Evolutionary conservation across 805 yeast species (phyloP).

Genomic region (Monosporozyma solicola): DNA sequence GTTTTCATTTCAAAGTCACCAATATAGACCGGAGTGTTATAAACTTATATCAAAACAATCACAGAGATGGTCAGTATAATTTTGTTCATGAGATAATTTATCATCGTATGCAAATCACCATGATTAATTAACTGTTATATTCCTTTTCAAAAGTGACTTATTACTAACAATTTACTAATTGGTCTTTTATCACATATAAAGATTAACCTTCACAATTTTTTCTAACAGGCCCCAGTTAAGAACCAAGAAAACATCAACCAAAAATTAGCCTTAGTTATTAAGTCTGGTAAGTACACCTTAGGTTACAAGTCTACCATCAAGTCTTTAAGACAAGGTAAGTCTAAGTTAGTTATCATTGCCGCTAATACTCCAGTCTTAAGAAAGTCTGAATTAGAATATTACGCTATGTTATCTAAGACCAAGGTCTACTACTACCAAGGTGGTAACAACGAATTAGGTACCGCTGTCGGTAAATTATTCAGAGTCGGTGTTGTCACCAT

Average conservation of each 20-base stretch:
- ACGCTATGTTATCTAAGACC: conserved; percentile 99
- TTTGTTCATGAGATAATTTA: conserved; percentile 5
- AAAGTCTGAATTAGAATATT: conserved; percentile 99
- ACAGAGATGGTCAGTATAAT: conserved; percentile 95
- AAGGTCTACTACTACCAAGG: conserved; percentile 97
- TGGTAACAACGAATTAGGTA: conserved; percentile 99
- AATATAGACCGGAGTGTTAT: conserved; percentile 86
- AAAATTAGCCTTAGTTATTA: conserved; percentile 95
- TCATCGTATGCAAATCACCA: background rate
- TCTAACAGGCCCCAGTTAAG: conserved; percentile 81
- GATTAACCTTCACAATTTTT: background rate
- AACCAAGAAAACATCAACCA: conserved; percentile 91
- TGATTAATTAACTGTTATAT: background rate
- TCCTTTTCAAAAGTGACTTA: background rate
- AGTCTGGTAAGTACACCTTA: conserved; percentile 99
- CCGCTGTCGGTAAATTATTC: conserved; percentile 99
- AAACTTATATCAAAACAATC: conserved; percentile 30
- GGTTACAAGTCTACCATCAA: conserved; percentile 99
- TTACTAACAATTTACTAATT: conserved; percentile 7
- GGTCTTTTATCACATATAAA: conserved; percentile 26
- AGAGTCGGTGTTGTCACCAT: conserved; percentile 96
- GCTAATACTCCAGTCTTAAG: conserved; percentile 99
- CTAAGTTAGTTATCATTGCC: conserved; percentile 95
- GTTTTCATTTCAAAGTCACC: conserved; percentile 2
- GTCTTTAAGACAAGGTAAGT: conserved; percentile 97